These are phyloP conservation scores for Backusella parvicylindrica DNA, from an alignment of 192 early-diverging fungal genomes.

Conservation along the genomic window DNA sequence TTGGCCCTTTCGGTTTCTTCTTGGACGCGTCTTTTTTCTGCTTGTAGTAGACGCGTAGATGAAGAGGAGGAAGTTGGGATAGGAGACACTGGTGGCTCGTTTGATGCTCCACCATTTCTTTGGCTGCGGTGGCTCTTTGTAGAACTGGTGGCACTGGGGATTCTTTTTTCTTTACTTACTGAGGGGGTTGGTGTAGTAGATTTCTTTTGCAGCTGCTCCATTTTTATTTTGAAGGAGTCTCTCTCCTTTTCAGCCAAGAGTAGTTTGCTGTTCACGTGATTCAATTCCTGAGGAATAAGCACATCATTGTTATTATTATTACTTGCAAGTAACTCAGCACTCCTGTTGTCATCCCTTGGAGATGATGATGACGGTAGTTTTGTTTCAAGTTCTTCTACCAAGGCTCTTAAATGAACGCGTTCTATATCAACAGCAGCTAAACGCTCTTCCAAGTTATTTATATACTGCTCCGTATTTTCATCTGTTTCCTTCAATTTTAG, in stretches of 20 bases:
- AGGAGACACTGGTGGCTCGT: neutral
- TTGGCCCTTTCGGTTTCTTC: slow-evolving; percentile 9
- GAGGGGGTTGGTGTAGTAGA: neutral
- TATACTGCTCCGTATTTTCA: slow-evolving; percentile 38
- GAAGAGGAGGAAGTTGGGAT: neutral
- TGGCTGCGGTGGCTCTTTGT: neutral
- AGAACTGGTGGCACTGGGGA: neutral
- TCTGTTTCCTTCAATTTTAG: slow-evolving; percentile 52
- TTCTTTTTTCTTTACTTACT: neutral
- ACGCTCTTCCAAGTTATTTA: slow-evolving; percentile 35
- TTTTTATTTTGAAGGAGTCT: neutral
- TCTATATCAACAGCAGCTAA: slow-evolving; percentile 19
- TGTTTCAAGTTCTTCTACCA: slow-evolving; percentile 20
- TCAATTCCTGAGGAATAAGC: slow-evolving; percentile 20
- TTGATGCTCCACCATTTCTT: neutral
- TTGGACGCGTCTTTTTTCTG: slow-evolving; percentile 3
- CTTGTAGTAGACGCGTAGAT: neutral
- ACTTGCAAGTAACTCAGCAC: neutral
- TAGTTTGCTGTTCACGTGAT: slow-evolving; percentile 9
- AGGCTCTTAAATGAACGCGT: neutral
- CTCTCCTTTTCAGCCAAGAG: slow-evolving; percentile 8
- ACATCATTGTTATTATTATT: neutral
- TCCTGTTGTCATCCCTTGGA: neutral
- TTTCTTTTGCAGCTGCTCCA: slow-evolving; percentile 5
- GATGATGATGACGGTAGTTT: neutral